A percentile compares a stretch with the other conserved stretches of the same genome.
Evolutionary conservation across 257 asterid species (phyloP).

Genomic region (Solanum dulcamara): DNA sequence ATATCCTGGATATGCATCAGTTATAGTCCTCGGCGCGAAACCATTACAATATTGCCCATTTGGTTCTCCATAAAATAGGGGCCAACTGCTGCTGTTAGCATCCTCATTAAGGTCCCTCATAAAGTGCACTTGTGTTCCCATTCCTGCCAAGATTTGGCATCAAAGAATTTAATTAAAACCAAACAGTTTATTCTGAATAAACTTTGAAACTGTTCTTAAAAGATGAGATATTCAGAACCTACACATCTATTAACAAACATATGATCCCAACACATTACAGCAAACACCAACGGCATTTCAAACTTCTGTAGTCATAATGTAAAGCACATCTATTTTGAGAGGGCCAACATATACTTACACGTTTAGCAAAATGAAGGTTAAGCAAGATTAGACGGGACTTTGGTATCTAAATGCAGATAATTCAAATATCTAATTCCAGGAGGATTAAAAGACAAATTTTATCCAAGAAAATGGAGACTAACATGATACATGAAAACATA

Average conservation of each 20-base stretch:
- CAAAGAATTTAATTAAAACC: not conserved
- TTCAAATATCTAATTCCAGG: not conserved
- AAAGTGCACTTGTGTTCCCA: conserved; percentile 83
- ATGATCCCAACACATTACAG: not conserved
- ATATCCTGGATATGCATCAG: conserved; percentile 42
- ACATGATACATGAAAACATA: not conserved
- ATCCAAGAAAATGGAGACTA: not conserved
- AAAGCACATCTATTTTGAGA: not conserved
- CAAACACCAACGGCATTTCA: not conserved
- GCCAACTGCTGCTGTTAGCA: conserved; percentile 82
- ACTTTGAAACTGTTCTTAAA: not conserved
- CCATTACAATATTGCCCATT: conserved; percentile 62
- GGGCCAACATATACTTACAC: not conserved
- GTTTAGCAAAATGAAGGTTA: not conserved
- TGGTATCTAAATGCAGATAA: not conserved
- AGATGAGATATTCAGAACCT: not conserved
- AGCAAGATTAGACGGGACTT: not conserved
- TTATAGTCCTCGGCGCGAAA: conserved; percentile 28
- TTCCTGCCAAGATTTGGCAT: conserved; percentile 34
- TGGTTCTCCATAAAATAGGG: conserved; percentile 45
- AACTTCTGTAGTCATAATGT: not conserved
- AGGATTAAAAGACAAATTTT: not conserved
- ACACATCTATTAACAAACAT: not conserved
- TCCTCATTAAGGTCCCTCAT: conserved; percentile 95
- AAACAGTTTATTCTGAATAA: not conserved